Conservation (phyloP, 306 rosid species). For the Lotus japonicus region DNA sequence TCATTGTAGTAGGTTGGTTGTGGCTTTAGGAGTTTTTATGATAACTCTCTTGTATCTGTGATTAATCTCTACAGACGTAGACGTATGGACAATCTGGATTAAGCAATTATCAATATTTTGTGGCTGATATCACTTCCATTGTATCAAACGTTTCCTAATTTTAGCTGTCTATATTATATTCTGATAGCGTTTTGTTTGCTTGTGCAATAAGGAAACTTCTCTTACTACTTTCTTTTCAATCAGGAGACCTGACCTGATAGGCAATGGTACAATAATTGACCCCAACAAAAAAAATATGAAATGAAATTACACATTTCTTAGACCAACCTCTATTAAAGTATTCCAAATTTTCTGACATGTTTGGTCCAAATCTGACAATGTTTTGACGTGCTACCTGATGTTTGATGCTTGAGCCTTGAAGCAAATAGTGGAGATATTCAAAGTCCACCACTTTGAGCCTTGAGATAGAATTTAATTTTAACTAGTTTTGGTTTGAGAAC, state of each 20-base stretch:
- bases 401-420: slow-evolving; percentile 28
- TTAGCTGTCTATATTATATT: not conserved
- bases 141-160: slow-evolving; percentile 12
- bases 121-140: not conserved
- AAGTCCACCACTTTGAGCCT: slow-evolving; percentile 15
- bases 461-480: slow-evolving; percentile 4
- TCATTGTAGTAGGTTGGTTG: no score
- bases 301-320: slow-evolving; percentile 8
- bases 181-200: not conserved
- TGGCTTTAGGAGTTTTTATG: no score
- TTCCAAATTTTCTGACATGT: slow-evolving; percentile 30
- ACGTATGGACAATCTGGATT: not conserved
- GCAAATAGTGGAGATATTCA: slow-evolving; percentile 19
- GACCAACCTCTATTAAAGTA: slow-evolving; percentile 1
- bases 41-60: no score
- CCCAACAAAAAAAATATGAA: not conserved
- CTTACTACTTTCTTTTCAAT: slow-evolving; percentile 7
- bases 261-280: slow-evolving; percentile 22
- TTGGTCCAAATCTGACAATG: slow-evolving; percentile 36
- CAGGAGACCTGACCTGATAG: slow-evolving; percentile 11
- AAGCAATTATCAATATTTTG: not conserved
- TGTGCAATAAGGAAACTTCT: not conserved
- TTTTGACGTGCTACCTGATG: slow-evolving; percentile 32
- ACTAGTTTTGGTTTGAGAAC: slow-evolving; percentile 10
- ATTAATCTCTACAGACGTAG: no score